Evolutionary conservation across 2,329 filamentous ascomycete species (phyloP), one percentile per base, ranked within the genome.

Genomic region (Cercospora berteroae): DNA sequence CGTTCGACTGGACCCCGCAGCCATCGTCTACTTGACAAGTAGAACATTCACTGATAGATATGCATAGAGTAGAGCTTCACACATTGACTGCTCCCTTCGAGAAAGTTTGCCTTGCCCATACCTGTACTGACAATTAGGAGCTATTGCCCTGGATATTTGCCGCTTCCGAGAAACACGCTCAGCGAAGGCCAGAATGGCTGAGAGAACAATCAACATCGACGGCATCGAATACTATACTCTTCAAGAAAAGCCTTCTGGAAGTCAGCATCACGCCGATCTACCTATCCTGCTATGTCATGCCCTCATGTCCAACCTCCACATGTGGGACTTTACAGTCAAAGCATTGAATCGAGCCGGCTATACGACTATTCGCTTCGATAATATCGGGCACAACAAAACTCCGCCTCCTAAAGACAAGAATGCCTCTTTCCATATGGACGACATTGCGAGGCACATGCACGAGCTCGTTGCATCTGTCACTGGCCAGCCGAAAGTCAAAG

Each of bases 351-450:
- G 29, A 9, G 68, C 70, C 33, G 73, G 74, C 66, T 74, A 75
- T 66, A 70, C 66, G 25, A 74, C 74, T 16, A 66, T 76, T 25
- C 70, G 71, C 64, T 76, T 72, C 70, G 75, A 75, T 62, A 73
- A 75, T 64, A 65, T 73, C 13, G 75, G 74, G 20, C 75, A 75
- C 64, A 65, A 73, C 61, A 67, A 68, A 25, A 76, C 72, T 3
- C 70, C 70, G 5, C 66, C 72, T 18, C 63, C 71, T 27, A 29
- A 66, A 27, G 42, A 68, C 27, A 13, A 44, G 44, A 57, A 64
- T n/a, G 48, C 6, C 2, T 29, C 50, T 23, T 65, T 66, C 33
- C 70, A 73, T 60, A 72, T 75, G 65, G 74, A 76, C 56, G 70
- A 71, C 59, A 63, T 75, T 5, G 70, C 71, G 12, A 67, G 66